Percentiles rank a stretch among this genome's conserved stretches.
These are phyloP conservation scores for Trichosporon sp. DNA, from an alignment of 1,284 basidiomycete species.

Conservation along the genomic window DNA sequence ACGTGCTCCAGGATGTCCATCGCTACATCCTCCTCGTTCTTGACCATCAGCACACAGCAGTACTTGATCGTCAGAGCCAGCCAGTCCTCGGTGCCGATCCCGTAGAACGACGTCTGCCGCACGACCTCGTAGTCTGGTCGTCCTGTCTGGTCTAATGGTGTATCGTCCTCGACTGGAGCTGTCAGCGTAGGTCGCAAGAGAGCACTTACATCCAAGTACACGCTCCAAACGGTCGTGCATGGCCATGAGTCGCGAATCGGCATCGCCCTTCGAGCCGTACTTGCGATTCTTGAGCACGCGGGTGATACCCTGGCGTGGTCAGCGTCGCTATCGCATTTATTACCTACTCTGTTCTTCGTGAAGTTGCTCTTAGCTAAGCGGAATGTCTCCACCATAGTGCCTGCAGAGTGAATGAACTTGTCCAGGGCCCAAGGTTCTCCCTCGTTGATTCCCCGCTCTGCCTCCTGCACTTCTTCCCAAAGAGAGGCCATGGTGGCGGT, in stretches of 20 bases:
- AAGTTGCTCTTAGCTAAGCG: constrained; percentile 79
- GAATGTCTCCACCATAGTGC: constrained; percentile 80
- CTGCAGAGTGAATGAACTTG: constrained; percentile 74
- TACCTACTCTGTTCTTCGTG: constrained; percentile 62
- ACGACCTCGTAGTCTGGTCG: constrained; percentile 24
- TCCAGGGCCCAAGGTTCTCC: constrained; percentile 48
- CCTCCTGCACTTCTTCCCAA: constrained; percentile 44
- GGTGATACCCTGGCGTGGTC: constrained; percentile 31
- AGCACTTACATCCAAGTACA: constrained; percentile 32
- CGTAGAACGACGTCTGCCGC: constrained; percentile 58
- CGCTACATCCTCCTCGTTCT: constrained; percentile 60
- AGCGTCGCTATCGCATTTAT: neutral
- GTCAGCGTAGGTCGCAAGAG: neutral
- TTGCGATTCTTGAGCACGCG: constrained; percentile 29
- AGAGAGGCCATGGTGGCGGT: constrained; percentile 40
- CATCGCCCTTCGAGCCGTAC: constrained; percentile 24
- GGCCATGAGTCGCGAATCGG: constrained; percentile 30
- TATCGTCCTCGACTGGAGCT: constrained; percentile 37
- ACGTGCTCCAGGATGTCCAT: constrained; percentile 76
- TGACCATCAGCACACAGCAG: constrained; percentile 66
- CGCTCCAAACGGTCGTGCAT: constrained; percentile 45
- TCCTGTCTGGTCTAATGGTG: constrained; percentile 27
- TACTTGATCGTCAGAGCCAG: constrained; percentile 82
- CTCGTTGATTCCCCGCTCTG: constrained; percentile 40
- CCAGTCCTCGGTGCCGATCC: constrained; percentile 82